A percentile compares a stretch with the other conserved stretches of the same genome.
Evolutionary conservation across 208 protist species (phyloP).

Genomic region (Crithidia fasciculata): DNA sequence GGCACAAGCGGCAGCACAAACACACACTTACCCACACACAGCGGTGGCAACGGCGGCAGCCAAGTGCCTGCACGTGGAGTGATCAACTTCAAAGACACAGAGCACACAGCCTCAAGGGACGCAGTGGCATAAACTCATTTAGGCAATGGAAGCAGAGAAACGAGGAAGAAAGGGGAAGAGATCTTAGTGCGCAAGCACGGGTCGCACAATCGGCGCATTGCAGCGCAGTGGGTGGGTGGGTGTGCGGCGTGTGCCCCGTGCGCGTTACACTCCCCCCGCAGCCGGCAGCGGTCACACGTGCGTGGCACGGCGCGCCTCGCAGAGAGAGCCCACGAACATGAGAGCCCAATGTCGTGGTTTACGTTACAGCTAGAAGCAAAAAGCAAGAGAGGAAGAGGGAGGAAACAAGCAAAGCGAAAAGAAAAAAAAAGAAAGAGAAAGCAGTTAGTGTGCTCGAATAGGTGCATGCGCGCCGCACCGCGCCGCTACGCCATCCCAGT

Average conservation of each 20-base stretch:
- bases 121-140: neutral
- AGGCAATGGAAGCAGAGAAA: neutral
- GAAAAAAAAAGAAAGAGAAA: neutral
- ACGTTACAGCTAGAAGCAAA: neutral
- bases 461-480: too few relatives aligned
- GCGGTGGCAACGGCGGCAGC: too few relatives aligned
- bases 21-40: too few relatives aligned
- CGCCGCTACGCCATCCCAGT: too few relatives aligned
- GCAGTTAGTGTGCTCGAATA: too few relatives aligned
- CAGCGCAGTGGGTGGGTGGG: neutral
- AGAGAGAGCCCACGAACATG: neutral
- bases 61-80: neutral
- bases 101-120: neutral
- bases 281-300: neutral
- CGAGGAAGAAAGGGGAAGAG: constrained; percentile 14
- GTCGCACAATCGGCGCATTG: neutral
- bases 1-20: too few relatives aligned
- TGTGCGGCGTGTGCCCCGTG: neutral
- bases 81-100: neutral
- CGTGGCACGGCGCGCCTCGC: neutral
- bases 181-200: neutral
- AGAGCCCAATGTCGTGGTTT: constrained; percentile 6
- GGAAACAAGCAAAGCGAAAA: neutral
- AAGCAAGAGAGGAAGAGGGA: neutral
- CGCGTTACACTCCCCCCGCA: neutral